Conservation (phyloP, 2,329 filamentous ascomycete species). For the Trichoderma simmonsii region DNA sequence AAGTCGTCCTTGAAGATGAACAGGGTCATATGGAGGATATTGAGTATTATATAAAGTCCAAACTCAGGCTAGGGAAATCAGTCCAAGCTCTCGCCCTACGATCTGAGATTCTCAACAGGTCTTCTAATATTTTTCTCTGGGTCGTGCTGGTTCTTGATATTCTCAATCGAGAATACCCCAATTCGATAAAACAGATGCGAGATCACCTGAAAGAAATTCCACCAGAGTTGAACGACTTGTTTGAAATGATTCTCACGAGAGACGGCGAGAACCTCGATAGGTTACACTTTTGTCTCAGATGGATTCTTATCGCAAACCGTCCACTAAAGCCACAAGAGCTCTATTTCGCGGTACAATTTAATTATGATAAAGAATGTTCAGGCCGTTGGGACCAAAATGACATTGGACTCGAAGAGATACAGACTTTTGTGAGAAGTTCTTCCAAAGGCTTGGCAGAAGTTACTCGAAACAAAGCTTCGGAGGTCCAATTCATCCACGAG, state of each 20-base stretch:
- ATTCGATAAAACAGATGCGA: conserved; percentile 23
- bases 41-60: conserved; percentile 20
- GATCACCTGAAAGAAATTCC: conserved; percentile 36
- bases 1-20: conserved; percentile 27
- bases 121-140: conserved; percentile 46
- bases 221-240: conserved; percentile 43
- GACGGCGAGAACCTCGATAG: conserved; percentile 41
- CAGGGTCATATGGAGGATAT: conserved; percentile 28
- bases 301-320: conserved; percentile 48
- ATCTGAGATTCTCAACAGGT: conserved; percentile 32
- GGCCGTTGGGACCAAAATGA: conserved; percentile 18
- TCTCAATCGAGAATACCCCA: conserved; percentile 34
- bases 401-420: conserved; percentile 19
- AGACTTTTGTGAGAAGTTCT: conserved; percentile 32
- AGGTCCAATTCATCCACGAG: conserved; percentile 49
- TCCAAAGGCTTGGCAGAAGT: conserved; percentile 47
- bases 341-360: conserved; percentile 32
- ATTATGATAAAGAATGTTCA: neutral
- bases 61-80: conserved; percentile 27
- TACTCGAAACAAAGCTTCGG: conserved; percentile 26
- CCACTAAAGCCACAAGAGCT: conserved; percentile 45
- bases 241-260: conserved; percentile 49
- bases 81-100: neutral
- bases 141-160: conserved; percentile 38
- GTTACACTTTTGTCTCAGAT: conserved; percentile 46